Percentiles rank a stretch among this genome's conserved stretches.
phyloP scores from a whole-genome alignment of 257 asterid species.

The Parsonsia alboflavescens region DNA sequence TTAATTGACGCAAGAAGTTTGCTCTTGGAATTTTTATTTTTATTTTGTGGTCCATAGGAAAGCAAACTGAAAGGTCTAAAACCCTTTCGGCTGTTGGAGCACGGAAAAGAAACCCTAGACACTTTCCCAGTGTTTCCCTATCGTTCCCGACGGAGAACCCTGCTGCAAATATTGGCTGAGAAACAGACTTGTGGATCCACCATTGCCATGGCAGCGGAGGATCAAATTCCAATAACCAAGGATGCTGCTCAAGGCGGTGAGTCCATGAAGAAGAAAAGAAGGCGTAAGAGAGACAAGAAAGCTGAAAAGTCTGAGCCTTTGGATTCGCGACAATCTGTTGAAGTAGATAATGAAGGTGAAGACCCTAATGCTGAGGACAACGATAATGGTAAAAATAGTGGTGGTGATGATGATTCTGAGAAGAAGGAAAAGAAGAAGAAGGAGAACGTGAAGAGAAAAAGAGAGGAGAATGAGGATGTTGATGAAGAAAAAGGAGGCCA shows the following conservation, averaged over 20 bases:
- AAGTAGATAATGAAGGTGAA: conserved; percentile 8
- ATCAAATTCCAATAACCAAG: conserved; percentile 6
- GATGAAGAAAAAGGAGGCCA: conserved; percentile 23
- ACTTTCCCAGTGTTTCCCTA: not conserved
- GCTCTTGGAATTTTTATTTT: too few species aligned
- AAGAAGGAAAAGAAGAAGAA: conserved; percentile 29
- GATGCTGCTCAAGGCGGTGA: conserved; percentile 7
- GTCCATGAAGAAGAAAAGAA: conserved; percentile 15
- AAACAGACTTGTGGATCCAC: not conserved
- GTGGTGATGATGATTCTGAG: conserved; percentile 4
- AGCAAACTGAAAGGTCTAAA: not conserved
- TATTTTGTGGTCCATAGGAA: not conserved
- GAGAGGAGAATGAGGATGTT: conserved; percentile 12
- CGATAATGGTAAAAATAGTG: conserved; percentile 14
- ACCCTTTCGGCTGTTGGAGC: not conserved
- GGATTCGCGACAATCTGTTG: conserved; percentile 1
- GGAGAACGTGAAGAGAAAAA: conserved; percentile 20
- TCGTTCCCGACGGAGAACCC: not conserved
- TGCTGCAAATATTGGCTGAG: not conserved
- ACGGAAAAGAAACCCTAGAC: not conserved
- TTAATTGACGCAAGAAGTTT: too few species aligned
- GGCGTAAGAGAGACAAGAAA: conserved; percentile 8
- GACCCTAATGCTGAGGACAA: not conserved
- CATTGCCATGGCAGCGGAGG: conserved; percentile 16
- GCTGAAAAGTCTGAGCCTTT: not conserved